Base-by-base conservation (phyloP, 352 stramenopile genomes). In the Phytophthora brassicae region DNA sequence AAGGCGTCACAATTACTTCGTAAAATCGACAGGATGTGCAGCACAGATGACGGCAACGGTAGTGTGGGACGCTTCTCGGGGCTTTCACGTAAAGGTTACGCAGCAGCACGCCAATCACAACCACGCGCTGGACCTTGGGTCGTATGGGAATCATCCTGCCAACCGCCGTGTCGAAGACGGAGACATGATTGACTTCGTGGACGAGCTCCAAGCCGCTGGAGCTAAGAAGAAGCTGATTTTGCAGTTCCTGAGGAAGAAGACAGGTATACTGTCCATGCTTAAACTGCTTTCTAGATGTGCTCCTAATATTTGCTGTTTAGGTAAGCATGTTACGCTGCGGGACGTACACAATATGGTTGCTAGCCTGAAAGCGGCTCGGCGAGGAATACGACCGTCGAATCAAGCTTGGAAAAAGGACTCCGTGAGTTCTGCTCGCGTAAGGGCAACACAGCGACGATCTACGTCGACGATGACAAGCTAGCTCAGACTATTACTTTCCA, bases 261-360 rank as follows among this genome's bases (percentile, higher is more conserved):
- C 39, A 4, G 57, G 57, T 16, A 51, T 11, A n/a, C 31, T 38
- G 16, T 38, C 16, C n/a, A n/a, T 38, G 31, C 12, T 13, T 42
- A 42, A 16, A 3, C 19, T 16, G 7, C n/a, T 41, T 20, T 19
- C 8, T 41, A 20, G 2, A 20, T 19, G n/a, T 41, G 35, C 35
- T 41, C 19, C 35, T 41, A 41, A 41, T 19, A 7, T 29, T 42
- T 22, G 8, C 2, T 31, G 0, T 22, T n/a, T 31, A 48, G 50
- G 50, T 11, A 49, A 58, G 17, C n/a, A 49, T 12, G 42, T 49
- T 1, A 49, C 43, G 20, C 43, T 49, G 24, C 51, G 39, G 4
- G 39, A 59, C 17, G 19, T 44, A 13, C 51, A 50, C 38, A 59
- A 50, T 17, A 38, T 50, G 2, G 39, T 50, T 12, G 9, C 14